These are phyloP conservation scores for Cenchrus americanus DNA, from an alignment of 176 grass and related monocot genomes.

Conservation along the genomic window DNA sequence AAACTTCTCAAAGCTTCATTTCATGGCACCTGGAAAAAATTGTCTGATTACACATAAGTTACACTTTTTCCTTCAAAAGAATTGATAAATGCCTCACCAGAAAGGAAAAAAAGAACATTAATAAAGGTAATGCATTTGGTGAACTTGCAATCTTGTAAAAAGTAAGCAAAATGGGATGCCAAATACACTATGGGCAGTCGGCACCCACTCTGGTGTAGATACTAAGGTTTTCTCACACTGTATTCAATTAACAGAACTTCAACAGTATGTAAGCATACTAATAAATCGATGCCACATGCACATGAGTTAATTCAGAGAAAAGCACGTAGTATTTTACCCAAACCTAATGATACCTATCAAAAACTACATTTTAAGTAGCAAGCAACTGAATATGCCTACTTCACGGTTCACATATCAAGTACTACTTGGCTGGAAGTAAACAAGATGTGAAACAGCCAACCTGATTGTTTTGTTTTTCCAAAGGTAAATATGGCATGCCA, in stretches of 20 bases:
- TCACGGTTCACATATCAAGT: not conserved
- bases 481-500: constrained; percentile 62
- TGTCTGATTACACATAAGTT: not conserved
- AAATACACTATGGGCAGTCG: not conserved
- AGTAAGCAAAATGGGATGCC: not conserved
- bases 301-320: not conserved
- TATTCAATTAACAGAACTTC: not conserved
- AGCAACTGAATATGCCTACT: not conserved
- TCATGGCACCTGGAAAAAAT: not conserved
- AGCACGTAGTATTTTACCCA: not conserved
- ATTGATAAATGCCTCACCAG: not conserved
- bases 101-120: not conserved
- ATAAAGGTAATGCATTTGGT: not conserved
- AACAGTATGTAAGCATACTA: not conserved
- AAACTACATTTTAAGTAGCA: not conserved
- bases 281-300: constrained; percentile 15
- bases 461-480: constrained; percentile 81
- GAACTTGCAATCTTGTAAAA: not conserved
- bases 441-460: constrained; percentile 43
- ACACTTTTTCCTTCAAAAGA: not conserved
- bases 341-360: not conserved
- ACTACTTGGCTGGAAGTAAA: constrained; percentile 18
- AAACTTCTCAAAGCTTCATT: not conserved
- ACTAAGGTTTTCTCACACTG: not conserved
- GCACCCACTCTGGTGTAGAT: not conserved